Evolutionary conservation across 495 filamentous ascomycete species (phyloP).

Genomic region (Talaromyces stipitatus): DNA sequence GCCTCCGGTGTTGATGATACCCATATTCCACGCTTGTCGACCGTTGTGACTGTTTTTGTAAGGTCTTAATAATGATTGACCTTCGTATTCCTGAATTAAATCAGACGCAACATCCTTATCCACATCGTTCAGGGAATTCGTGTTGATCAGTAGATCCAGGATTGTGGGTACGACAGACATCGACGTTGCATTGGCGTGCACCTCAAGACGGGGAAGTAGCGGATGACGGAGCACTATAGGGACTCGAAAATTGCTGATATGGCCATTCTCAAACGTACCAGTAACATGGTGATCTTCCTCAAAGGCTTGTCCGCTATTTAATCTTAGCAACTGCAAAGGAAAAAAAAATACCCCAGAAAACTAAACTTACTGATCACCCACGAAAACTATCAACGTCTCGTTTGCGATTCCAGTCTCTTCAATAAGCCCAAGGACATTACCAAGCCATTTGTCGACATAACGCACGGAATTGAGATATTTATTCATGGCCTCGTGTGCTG

Average conservation of each 20-base stretch:
- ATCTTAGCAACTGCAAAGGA: neutral
- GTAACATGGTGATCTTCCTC: slow-evolving; percentile 13
- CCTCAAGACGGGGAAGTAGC: slow-evolving; percentile 16
- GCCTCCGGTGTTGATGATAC: slow-evolving; percentile 39
- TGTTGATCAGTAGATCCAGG: slow-evolving; percentile 21
- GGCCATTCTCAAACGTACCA: slow-evolving; percentile 24
- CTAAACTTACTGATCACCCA: slow-evolving; percentile 41
- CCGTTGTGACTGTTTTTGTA: slow-evolving; percentile 24
- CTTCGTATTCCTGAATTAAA: slow-evolving; percentile 38
- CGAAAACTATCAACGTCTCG: slow-evolving; percentile 35
- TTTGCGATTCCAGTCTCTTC: slow-evolving; percentile 34
- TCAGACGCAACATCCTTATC: slow-evolving; percentile 24
- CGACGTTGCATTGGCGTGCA: slow-evolving; percentile 19
- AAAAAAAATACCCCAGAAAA: too few species aligned
- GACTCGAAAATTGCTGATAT: slow-evolving; percentile 27
- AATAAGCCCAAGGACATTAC: slow-evolving; percentile 26
- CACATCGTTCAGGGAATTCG: slow-evolving; percentile 25
- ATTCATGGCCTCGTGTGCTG: slow-evolving; percentile 22
- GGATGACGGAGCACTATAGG: slow-evolving; percentile 28
- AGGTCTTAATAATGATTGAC: slow-evolving; percentile 38
- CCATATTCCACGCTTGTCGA: slow-evolving; percentile 35
- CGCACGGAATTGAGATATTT: slow-evolving; percentile 34
- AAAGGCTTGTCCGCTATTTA: slow-evolving; percentile 19
- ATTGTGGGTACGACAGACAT: slow-evolving; percentile 22
- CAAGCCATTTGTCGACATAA: slow-evolving; percentile 35